A percentile compares a stretch with the other conserved stretches of the same genome.
These are phyloP conservation scores for Nissolia schottii DNA, from an alignment of 306 rosid genomes.

Conservation along the genomic window DNA sequence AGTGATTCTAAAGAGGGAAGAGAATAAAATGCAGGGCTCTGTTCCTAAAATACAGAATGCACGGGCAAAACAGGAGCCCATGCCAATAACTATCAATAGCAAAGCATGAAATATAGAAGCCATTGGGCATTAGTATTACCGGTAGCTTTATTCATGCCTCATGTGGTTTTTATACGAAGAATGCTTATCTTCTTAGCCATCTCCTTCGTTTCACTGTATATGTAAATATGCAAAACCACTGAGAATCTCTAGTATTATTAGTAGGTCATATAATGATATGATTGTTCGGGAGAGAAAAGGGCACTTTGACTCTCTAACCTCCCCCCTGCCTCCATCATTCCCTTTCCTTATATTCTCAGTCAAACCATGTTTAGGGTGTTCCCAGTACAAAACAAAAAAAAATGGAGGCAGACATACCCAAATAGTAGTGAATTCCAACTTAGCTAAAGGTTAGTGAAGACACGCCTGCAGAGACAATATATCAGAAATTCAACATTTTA, in stretches of 20 bases:
- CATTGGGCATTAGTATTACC: neutral
- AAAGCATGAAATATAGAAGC: neutral
- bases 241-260: neutral
- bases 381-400: neutral
- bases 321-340: neutral
- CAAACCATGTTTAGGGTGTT: neutral
- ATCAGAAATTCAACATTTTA: neutral
- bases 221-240: neutral
- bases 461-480: neutral
- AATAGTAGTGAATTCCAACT: neutral
- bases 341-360: neutral
- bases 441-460: conserved; percentile 2
- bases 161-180: neutral
- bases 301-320: neutral
- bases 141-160: neutral
- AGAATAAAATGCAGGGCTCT: too few species aligned
- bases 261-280: neutral
- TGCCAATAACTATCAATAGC: too few species aligned
- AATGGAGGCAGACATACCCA: neutral
- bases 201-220: neutral
- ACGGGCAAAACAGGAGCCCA: too few species aligned
- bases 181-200: neutral
- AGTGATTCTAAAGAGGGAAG: too few species aligned
- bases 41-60: too few species aligned
- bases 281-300: neutral